Evolutionary conservation across 2,329 filamentous ascomycete species (phyloP).

Genomic region (Aspergillus sp.): DNA sequence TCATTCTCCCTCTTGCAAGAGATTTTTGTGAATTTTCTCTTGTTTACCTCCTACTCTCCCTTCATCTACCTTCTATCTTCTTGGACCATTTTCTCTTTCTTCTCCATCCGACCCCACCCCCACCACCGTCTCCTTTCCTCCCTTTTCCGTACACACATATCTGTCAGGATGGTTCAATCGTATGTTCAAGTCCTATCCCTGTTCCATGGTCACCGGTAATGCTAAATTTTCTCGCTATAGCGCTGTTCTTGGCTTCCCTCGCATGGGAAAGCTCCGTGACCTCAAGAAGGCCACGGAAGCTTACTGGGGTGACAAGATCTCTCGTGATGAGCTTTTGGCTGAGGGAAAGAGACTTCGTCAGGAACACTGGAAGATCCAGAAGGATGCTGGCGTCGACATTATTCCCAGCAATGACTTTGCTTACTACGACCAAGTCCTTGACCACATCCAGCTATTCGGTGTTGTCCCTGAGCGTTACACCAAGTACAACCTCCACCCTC

Average conservation of each 20-base stretch:
- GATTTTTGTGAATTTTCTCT: slow-evolving; percentile 24
- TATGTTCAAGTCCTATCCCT: slow-evolving; percentile 36
- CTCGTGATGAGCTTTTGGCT: slow-evolving; percentile 81
- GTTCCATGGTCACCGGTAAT: slow-evolving; percentile 6
- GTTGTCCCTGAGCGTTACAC: slow-evolving; percentile 91
- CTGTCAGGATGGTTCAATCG: slow-evolving; percentile 61
- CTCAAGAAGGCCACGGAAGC: slow-evolving; percentile 99
- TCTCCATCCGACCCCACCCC: slow-evolving; percentile 6
- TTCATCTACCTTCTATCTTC: slow-evolving; percentile 3
- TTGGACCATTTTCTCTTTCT: slow-evolving; percentile 3
- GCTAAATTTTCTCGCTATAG: slow-evolving; percentile 26
- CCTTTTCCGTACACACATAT: slow-evolving; percentile 24
- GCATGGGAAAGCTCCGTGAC: slow-evolving; percentile 97
- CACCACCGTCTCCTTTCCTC: slow-evolving; percentile 8
- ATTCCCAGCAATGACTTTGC: slow-evolving; percentile 99
- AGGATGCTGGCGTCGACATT: slow-evolving; percentile 94
- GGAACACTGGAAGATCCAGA: slow-evolving; percentile 99
- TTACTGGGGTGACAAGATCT: slow-evolving; percentile 95
- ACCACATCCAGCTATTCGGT: slow-evolving; percentile 97
- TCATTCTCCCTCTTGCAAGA: slow-evolving; percentile 21
- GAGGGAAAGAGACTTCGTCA: slow-evolving; percentile 97
- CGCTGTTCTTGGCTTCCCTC: slow-evolving; percentile 95
- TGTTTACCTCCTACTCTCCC: slow-evolving; percentile 18
- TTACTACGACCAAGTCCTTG: slow-evolving; percentile 95
- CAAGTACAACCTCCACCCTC: slow-evolving; percentile 77